Evolutionary conservation across 2,329 filamentous ascomycete species (phyloP).

Genomic region (Xylaria sp.): DNA sequence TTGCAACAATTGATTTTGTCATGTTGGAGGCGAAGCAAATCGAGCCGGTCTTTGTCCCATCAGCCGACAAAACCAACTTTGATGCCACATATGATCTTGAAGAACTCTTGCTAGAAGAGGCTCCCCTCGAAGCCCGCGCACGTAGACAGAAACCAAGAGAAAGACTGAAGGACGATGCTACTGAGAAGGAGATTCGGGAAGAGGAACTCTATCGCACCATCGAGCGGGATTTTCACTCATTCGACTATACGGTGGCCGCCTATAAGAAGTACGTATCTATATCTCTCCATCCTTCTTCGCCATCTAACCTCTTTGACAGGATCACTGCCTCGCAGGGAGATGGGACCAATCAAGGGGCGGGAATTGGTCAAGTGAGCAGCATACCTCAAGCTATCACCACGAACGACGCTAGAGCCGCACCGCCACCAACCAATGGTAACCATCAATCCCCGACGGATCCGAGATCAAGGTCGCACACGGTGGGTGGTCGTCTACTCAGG

Average conservation of each 20-base stretch:
- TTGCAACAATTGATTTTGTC: conserved; percentile 84
- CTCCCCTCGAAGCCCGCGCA: conserved; percentile 90
- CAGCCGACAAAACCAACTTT: conserved; percentile 98
- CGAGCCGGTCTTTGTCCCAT: conserved; percentile 90
- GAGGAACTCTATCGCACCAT: conserved; percentile 96
- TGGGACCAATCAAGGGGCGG: conserved; percentile 30
- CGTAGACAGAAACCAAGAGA: conserved; percentile 94
- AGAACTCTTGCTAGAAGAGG: conserved; percentile 92
- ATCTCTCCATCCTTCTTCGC: neutral
- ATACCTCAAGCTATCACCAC: conserved; percentile 63
- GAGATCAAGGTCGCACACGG: conserved; percentile 29
- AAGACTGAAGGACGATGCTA: conserved; percentile 91
- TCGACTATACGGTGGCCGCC: conserved; percentile 89
- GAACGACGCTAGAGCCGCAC: conserved; percentile 59
- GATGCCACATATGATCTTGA: conserved; percentile 98
- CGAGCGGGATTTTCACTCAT: conserved; percentile 91
- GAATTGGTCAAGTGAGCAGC: conserved; percentile 41
- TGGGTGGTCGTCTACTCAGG: conserved; percentile 29
- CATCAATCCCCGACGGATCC: conserved; percentile 36
- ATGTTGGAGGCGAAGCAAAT: conserved; percentile 87
- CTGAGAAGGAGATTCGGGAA: conserved; percentile 92
- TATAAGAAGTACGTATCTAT: conserved; percentile 71
- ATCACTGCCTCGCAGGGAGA: conserved; percentile 51
- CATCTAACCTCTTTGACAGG: conserved; percentile 45
- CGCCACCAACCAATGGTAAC: conserved; percentile 46